Percentiles rank a stretch among this genome's conserved stretches.
Conservation (phyloP, 2,329 filamentous ascomycete species). For the Alternaria novae-zelandiae region DNA sequence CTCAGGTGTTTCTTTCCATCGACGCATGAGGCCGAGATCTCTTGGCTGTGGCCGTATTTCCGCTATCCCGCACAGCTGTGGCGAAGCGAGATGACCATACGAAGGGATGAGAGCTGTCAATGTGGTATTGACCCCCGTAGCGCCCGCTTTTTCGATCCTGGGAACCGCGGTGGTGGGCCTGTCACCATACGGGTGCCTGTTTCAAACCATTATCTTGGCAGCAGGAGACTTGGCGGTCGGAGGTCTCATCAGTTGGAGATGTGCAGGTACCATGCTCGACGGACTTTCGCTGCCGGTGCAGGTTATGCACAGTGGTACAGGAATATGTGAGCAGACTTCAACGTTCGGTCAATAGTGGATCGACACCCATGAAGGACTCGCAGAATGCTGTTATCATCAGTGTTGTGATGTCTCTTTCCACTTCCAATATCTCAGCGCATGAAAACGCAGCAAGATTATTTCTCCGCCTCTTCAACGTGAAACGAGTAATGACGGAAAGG, state of each 20-base stretch:
- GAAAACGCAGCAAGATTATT: neutral
- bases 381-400: neutral
- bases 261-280: neutral
- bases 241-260: neutral
- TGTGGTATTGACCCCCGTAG: conserved; percentile 1
- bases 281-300: neutral
- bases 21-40: neutral
- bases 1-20: neutral
- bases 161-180: neutral
- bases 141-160: neutral
- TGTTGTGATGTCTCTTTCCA: neutral
- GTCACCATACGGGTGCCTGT: neutral
- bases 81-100: conserved; percentile 8
- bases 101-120: neutral
- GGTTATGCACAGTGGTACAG: neutral
- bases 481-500: neutral
- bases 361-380: neutral
- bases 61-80: neutral
- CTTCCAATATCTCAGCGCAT: neutral
- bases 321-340: neutral
- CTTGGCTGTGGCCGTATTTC: conserved; percentile 1
- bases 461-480: neutral
- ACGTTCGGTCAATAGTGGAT: neutral
- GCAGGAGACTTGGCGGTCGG: conserved; percentile 2
- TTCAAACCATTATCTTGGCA: conserved; percentile 1